A percentile compares a stretch with the other conserved stretches of the same genome.
Conservation (phyloP, 176 grass and related monocot species). For the Oryza officinalis region DNA sequence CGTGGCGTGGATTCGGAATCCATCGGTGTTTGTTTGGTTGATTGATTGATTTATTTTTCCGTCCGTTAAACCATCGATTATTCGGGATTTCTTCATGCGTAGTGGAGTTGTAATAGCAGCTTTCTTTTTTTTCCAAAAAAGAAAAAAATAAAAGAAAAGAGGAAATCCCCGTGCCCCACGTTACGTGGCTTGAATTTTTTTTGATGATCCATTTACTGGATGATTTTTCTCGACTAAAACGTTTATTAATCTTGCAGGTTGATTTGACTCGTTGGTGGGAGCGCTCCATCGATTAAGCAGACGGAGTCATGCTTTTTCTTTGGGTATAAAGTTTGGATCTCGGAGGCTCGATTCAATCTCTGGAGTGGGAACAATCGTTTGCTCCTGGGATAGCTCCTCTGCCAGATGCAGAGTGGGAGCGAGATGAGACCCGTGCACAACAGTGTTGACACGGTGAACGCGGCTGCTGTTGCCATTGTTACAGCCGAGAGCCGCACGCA, state of each 20-base stretch:
- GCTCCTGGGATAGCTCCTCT: not conserved
- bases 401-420: constrained; percentile 41
- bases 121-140: not conserved
- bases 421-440: constrained; percentile 69
- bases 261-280: not conserved
- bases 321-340: constrained; percentile 28
- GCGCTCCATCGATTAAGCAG: not conserved
- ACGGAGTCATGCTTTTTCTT: constrained; percentile 1
- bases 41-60: not conserved
- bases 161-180: not conserved
- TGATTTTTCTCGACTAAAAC: not conserved
- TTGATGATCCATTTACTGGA: not conserved
- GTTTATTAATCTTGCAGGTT: constrained; percentile 17
- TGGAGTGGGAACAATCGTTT: not conserved
- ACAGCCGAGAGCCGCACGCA: constrained; percentile 64
- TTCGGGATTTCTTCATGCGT: not conserved
- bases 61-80: not conserved
- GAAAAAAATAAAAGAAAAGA: not conserved
- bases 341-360: not conserved
- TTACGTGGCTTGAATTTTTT: not conserved
- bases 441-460: constrained; percentile 86
- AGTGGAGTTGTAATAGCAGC: not conserved
- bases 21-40: not conserved
- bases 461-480: constrained; percentile 74
- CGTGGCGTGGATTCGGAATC: not conserved